Conservation (phyloP, 345 rosid species). For the Lepidium africanum region DNA sequence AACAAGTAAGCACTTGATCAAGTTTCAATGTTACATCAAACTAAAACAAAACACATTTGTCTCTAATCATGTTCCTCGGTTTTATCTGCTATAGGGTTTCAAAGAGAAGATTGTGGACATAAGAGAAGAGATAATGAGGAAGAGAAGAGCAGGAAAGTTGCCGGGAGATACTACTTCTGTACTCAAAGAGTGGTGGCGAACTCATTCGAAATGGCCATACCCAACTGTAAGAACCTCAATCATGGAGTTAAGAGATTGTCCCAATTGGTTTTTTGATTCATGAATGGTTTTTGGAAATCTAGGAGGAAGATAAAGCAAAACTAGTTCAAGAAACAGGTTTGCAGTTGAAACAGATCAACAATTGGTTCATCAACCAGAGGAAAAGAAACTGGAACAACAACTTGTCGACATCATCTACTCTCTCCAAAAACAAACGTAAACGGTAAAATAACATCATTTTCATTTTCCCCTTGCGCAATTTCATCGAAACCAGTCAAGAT, state of each 20-base stretch:
- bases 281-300: not conserved
- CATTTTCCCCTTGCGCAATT: not conserved
- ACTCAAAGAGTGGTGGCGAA: constrained; percentile 84
- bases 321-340: constrained; percentile 77
- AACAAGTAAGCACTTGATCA: constrained; percentile 43
- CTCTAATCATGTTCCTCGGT: not conserved
- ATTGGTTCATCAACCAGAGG: constrained; percentile 89
- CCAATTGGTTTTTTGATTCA: not conserved
- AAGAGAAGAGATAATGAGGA: constrained; percentile 82
- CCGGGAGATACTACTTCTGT: constrained; percentile 81
- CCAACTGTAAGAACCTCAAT: constrained; percentile 50
- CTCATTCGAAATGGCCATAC: constrained; percentile 94
- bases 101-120: constrained; percentile 85
- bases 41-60: not conserved
- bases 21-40: not conserved
- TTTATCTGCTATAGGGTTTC: constrained; percentile 43
- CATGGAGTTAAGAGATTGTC: not conserved
- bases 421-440: constrained; percentile 69
- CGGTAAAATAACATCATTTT: constrained; percentile 34
- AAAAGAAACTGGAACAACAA: constrained; percentile 85
- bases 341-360: constrained; percentile 82
- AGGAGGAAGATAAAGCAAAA: constrained; percentile 87
- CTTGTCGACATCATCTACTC: constrained; percentile 51
- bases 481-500: not conserved
- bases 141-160: constrained; percentile 83